Percentiles rank a stretch among this genome's conserved stretches.
phyloP scores from a whole-genome alignment of 73 alveolate species.

The Paramecium sonneborni region DNA sequence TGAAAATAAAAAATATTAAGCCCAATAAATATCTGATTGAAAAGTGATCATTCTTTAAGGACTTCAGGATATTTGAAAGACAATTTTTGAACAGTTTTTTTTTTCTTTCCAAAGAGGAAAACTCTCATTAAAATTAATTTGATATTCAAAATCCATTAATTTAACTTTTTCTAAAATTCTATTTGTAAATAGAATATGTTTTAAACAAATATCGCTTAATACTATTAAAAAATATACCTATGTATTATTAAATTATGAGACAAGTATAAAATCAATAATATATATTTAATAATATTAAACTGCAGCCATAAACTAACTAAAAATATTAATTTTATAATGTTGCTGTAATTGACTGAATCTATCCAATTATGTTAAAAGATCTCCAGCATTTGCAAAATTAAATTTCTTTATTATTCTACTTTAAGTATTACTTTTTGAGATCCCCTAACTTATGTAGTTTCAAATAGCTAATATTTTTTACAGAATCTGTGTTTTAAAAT shows the following conservation, averaged over 20 bases:
- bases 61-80: neutral
- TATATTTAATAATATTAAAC: no score
- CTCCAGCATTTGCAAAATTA: neutral
- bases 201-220: neutral
- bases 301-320: neutral
- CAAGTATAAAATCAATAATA: no score
- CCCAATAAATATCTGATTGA: slow-evolving; percentile 44
- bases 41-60: neutral
- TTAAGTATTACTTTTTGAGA: neutral
- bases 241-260: neutral
- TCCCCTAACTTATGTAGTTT: neutral
- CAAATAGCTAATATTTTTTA: neutral
- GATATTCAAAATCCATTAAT: neutral
- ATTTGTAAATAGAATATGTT: neutral
- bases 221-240: neutral
- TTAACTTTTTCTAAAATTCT: neutral
- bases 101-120: neutral
- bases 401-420: neutral
- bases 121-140: neutral
- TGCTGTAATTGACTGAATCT: neutral
- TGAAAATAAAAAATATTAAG: neutral
- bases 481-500: neutral
- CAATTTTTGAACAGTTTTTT: neutral
- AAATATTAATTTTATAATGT: neutral
- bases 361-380: neutral